phyloP scores from a whole-genome alignment of 192 early-diverging fungal species.

The Umbelopsis ramanniana region DNA sequence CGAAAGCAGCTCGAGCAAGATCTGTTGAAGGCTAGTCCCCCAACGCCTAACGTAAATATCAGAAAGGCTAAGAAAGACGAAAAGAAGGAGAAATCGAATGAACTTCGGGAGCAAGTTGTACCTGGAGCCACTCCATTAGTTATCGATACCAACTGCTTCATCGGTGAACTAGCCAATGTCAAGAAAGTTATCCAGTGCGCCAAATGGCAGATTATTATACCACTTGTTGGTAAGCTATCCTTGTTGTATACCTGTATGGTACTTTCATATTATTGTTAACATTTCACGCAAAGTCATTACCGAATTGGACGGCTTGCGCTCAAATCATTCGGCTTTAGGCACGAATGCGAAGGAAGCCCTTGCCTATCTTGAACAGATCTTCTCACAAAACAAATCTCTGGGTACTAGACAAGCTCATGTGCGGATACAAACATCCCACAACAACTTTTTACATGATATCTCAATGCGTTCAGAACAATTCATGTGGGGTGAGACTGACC shows the following conservation, averaged over 20 bases:
- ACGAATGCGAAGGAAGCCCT: conserved; percentile 48
- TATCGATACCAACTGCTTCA: conserved; percentile 63
- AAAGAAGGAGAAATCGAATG: background rate
- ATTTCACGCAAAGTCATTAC: conserved; percentile 47
- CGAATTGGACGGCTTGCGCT: conserved; percentile 58
- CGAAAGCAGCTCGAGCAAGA: conserved; percentile 38
- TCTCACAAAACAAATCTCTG: conserved; percentile 38
- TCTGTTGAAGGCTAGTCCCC: background rate
- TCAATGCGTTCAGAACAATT: conserved; percentile 59
- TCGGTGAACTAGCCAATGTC: conserved; percentile 51
- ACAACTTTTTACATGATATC: conserved; percentile 58
- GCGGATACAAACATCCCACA: conserved; percentile 59
- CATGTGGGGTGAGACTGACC: conserved; percentile 56
- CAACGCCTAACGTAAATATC: background rate
- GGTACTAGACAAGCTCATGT: conserved; percentile 25
- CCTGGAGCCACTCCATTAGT: conserved; percentile 48
- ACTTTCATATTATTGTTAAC: background rate
- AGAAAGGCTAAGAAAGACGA: background rate
- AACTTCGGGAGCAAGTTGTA: conserved; percentile 28
- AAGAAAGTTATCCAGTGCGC: conserved; percentile 46
- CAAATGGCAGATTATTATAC: conserved; percentile 57
- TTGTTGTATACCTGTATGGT: background rate
- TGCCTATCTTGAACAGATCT: conserved; percentile 47
- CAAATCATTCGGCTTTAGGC: conserved; percentile 55
- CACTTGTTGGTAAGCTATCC: conserved; percentile 48